Base-by-base conservation (phyloP, 1,139 yeast genomes). In the Torulaspora globosa region DNA sequence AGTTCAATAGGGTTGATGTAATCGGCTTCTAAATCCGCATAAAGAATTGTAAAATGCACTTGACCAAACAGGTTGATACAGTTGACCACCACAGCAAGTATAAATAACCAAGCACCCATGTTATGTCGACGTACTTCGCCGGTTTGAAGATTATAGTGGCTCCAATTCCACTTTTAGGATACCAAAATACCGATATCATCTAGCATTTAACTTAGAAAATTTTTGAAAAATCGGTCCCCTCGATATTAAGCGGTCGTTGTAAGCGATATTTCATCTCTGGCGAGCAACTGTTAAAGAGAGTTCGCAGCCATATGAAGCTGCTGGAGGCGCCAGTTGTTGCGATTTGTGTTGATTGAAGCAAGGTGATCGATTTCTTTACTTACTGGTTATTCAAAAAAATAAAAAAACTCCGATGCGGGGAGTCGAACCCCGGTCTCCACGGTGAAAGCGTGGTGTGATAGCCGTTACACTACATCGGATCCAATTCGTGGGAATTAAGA, bases 1-100 rank as follows among this genome's bases (percentile, higher is more conserved):
- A 92, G 76, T 69, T 94, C 98, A 66, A 92, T 89, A 43, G 97
- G 97, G 68, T 92, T 92, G 73, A 90, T 88, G 72, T 89, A 90
- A 66, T 90, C 97, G 60, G 92, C 85, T 70, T 89, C 97, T 67
- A 89, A 76, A 70, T 90, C 97, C 55, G 95, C 85, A 73, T 84
- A 89, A 82, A 87, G 81, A 67, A 89, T 87, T 36, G 96, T 87
- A 75, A 89, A 88, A 69, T 84, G 90, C 46, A 89, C 96, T 71
- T 89, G 96, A 27, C 86, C 74, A 65, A 90, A 89, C 71, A 90
- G 75, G 75, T 86, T 88, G 58, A 84, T 79, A 52, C 95, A 94
- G 70, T 90, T 90, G 55, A 81, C 75, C 52, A 89, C 66, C 45
- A 89, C 95, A n/a, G 96, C 90, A 62, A 85, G 75, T 54, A 86